Conservation (phyloP, 495 filamentous ascomycete genomes). For the Penicillium ochrochloron region DNA sequence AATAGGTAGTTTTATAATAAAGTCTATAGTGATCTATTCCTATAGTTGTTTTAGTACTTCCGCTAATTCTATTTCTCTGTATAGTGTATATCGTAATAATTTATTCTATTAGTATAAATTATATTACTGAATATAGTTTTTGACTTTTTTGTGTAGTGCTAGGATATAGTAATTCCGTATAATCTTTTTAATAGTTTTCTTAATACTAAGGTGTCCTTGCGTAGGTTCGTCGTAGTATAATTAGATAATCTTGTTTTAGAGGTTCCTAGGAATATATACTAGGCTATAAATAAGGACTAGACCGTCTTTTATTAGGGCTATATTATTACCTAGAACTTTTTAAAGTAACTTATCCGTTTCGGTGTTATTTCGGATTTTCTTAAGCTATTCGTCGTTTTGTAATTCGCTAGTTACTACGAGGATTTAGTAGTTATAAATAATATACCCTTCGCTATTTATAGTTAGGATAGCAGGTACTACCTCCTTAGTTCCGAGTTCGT, state of each 20-base stretch:
- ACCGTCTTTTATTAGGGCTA: neutral
- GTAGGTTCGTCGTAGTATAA: neutral
- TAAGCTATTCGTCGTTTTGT: neutral
- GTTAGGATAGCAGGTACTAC: neutral
- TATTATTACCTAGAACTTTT: neutral
- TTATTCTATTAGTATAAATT: neutral
- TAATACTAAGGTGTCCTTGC: neutral
- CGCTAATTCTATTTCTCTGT: neutral
- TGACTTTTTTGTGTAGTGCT: neutral
- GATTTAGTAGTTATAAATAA: slow-evolving; percentile 2
- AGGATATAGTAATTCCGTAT: neutral
- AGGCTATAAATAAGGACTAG: neutral
- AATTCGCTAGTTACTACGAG: slow-evolving; percentile 5
- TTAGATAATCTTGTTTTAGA: neutral
- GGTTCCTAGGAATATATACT: slow-evolving; percentile 7
- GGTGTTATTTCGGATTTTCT: neutral
- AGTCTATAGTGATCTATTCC: slow-evolving; percentile 5
- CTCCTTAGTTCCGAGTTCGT: slow-evolving; percentile 1
- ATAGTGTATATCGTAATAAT: neutral
- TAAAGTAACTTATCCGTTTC: neutral
- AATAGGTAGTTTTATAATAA: neutral
- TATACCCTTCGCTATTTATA: neutral
- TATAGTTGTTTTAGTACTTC: neutral
- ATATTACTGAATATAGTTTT: neutral
- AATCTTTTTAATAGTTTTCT: neutral